Percentiles rank a stretch among this genome's conserved stretches.
Conservation (phyloP, 495 filamentous ascomycete species). For the Penicillium antarcticum region DNA sequence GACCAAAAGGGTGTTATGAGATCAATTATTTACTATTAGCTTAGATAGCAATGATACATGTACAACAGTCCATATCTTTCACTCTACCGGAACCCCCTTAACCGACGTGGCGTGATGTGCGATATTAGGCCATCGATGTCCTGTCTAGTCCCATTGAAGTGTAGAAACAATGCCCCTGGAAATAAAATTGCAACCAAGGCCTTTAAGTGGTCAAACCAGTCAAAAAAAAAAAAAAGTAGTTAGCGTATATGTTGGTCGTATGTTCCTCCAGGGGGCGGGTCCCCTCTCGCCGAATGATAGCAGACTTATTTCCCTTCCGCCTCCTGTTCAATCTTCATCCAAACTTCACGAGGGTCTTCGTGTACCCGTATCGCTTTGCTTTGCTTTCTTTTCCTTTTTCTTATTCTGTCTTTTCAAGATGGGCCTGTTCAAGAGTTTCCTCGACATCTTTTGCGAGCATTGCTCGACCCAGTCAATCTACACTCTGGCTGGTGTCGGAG, state of each 20-base stretch:
- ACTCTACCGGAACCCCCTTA: constrained; percentile 2
- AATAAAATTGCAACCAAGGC: too few relatives aligned
- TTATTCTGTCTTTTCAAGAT: constrained; percentile 17
- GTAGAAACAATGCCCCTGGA: too few relatives aligned
- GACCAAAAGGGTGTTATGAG: background rate
- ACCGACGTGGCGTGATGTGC: constrained; percentile 19
- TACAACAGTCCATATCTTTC: background rate
- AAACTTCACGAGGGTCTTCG: constrained; percentile 4
- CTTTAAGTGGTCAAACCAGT: too few relatives aligned
- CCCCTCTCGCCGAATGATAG: constrained; percentile 23
- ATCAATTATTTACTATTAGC: too few relatives aligned
- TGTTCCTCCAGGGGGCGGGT: constrained; percentile 13
- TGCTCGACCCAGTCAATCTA: constrained; percentile 38
- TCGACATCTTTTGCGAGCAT: constrained; percentile 36
- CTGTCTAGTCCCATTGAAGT: too few relatives aligned
- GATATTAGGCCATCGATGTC: background rate
- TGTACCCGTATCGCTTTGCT: background rate
- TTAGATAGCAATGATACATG: background rate
- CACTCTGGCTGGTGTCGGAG: constrained; percentile 24
- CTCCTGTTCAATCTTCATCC: constrained; percentile 11
- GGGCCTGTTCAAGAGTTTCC: constrained; percentile 37
- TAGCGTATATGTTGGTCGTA: too few relatives aligned
- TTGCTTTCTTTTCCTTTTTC: background rate
- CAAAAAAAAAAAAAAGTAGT: too few relatives aligned
- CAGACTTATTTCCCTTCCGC: constrained; percentile 19